Conservation (phyloP, 1,284 basidiomycete species). For the Somion occarium region DNA sequence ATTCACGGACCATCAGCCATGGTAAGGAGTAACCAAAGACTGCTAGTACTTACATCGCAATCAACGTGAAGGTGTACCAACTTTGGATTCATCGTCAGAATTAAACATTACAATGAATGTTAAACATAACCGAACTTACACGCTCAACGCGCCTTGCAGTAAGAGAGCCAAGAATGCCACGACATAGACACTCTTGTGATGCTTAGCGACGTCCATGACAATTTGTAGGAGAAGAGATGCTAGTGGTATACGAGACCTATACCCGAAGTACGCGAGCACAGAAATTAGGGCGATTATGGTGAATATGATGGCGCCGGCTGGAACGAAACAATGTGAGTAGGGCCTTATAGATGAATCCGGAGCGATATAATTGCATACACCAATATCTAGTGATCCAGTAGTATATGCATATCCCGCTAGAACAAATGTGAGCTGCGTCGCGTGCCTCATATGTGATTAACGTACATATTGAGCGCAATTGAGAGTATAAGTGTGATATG, state of each 20-base stretch:
- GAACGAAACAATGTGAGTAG: not conserved
- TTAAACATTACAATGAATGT: not conserved
- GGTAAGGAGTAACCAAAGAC: constrained; percentile 5
- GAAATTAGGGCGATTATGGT: constrained; percentile 65
- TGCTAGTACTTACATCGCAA: constrained; percentile 51
- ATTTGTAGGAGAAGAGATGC: constrained; percentile 77
- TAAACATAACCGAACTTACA: constrained; percentile 41
- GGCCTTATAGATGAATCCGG: not conserved
- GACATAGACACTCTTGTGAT: constrained; percentile 77
- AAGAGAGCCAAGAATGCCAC: constrained; percentile 71
- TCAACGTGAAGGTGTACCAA: constrained; percentile 67
- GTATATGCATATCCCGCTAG: constrained; percentile 57
- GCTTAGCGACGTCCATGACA: constrained; percentile 79
- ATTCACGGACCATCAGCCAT: too few relatives aligned
- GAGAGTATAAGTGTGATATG: constrained; percentile 74
- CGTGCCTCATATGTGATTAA: constrained; percentile 11
- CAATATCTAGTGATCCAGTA: constrained; percentile 78
- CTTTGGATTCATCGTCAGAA: constrained; percentile 27
- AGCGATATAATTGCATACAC: constrained; percentile 41
- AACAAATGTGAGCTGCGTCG: not conserved
- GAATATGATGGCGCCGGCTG: constrained; percentile 75
- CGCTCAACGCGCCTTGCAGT: constrained; percentile 64
- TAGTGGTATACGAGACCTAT: constrained; percentile 71
- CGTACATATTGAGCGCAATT: constrained; percentile 70
- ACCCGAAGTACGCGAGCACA: constrained; percentile 62